Evolutionary conservation across 2,329 filamentous ascomycete genomes (phyloP), one percentile per base, ranked within the genome.

Genomic region (Chaetomiaceae sp.): DNA sequence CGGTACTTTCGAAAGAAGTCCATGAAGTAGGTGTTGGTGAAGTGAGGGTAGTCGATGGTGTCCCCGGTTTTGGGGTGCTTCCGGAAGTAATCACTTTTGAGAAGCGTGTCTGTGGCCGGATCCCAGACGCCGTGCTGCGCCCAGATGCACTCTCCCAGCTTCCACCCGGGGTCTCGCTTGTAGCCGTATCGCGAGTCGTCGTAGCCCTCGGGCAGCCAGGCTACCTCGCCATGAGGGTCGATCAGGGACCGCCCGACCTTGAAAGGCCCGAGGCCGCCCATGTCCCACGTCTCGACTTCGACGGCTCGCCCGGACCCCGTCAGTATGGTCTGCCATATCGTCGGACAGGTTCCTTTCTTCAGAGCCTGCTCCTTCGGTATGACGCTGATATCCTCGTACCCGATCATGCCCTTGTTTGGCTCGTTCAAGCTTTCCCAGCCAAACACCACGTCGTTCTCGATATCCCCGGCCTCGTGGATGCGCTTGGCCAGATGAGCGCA

Each of bases 341-440:
- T 97, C 22, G 94, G 94, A 22, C 87, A 90, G 4, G 91, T 95
- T 15, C 91, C 91, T 68, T 97, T 95, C 65, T 95, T 90, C 46
- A 97, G 74, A 47, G 91, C 89, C 65, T 97, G 91, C 54, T 96
- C 90, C 53, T 82, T 80, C 1, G 94, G 94, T 49, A 96, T 87
- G 9, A 82, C 78, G 19, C 85, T 87, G 47, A 99, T 77, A 66
- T 97, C 91, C 55, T 84, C 80, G 65, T 89, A 87, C 12, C 91
- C 91, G 44, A 95, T 83, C 66, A 96, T 77, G 22, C 95, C 92
- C 65, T 88, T 82, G 69, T 95, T 94, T 1, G 94, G 94, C 71
- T 99, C 94, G 66, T 99, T 99, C 70, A 97, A 76, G 65, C 85
- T 96, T 74, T 99, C 94, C 88, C 92, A 99, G 2, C 94, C 94